Percentiles rank a stretch among this genome's conserved stretches.
These are phyloP conservation scores for Ampelocalamus luodianensis DNA, from an alignment of 176 grass and related monocot species.

Conservation along the genomic window DNA sequence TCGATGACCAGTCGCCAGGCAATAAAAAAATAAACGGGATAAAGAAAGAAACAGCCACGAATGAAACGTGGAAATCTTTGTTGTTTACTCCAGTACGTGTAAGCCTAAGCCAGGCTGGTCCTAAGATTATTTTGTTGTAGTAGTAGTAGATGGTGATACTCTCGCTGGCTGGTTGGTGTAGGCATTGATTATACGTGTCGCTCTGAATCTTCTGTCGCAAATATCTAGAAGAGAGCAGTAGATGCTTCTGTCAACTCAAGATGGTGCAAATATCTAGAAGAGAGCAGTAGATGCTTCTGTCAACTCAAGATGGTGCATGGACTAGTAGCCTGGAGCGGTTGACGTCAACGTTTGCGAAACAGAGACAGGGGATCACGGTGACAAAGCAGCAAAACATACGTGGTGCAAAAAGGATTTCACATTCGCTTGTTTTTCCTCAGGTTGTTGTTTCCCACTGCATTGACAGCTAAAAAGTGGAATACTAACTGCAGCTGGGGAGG, in stretches of 20 bases:
- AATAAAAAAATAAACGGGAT: not conserved
- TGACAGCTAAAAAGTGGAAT: conserved; percentile 63
- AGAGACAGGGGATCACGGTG: conserved; percentile 3
- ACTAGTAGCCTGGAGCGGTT: conserved; percentile 1
- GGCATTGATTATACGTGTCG: not conserved
- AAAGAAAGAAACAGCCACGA: not conserved
- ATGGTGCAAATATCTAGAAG: conserved; percentile 45
- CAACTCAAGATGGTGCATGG: not conserved
- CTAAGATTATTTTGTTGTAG: conserved; percentile 16
- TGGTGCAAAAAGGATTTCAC: conserved; percentile 54
- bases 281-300: conserved; percentile 24
- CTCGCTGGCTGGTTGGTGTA: not conserved
- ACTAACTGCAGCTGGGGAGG: conserved; percentile 45
- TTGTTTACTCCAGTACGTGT: conserved; percentile 22
- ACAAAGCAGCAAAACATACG: conserved; percentile 25
- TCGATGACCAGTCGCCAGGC: not conserved
- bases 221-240: conserved; percentile 44
- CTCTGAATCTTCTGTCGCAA: conserved; percentile 38
- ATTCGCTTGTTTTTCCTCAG: conserved; percentile 44
- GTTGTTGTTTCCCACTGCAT: conserved; percentile 72
- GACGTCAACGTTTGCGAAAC: conserved; percentile 35
- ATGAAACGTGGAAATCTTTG: not conserved
- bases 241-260: conserved; percentile 12
- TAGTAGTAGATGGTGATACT: conserved; percentile 12
- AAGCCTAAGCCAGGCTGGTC: conserved; percentile 25